These are phyloP conservation scores for Pichia californica DNA, from an alignment of 805 yeast genomes.

Conservation along the genomic window DNA sequence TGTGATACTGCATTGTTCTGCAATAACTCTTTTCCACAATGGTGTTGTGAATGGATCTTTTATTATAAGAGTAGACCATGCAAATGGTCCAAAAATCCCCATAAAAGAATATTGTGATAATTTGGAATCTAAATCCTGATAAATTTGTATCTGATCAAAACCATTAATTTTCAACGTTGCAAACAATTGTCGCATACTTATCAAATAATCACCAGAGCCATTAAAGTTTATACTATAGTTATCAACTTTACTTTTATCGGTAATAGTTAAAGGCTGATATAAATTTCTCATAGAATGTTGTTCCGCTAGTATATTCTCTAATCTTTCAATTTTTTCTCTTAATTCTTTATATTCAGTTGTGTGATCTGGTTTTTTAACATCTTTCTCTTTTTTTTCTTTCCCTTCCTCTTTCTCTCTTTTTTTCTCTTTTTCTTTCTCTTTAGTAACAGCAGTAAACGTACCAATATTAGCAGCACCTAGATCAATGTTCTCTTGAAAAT, in stretches of 20 bases:
- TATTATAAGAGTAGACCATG: slow-evolving; percentile 40
- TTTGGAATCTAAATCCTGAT: slow-evolving; percentile 36
- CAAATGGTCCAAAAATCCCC: slow-evolving; percentile 44
- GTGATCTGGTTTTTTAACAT: too few relatives aligned
- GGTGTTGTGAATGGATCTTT: slow-evolving; percentile 37
- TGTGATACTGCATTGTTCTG: too few relatives aligned
- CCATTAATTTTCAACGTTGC: slow-evolving; percentile 17
- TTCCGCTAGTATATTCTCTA: not conserved
- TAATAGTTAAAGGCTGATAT: too few relatives aligned
- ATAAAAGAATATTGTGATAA: slow-evolving; percentile 33
- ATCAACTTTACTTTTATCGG: not conserved
- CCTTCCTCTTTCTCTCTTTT: not conserved
- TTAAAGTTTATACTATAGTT: too few relatives aligned
- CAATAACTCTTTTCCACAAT: slow-evolving; percentile 26
- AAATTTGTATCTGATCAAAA: slow-evolving; percentile 36
- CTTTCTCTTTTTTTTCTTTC: not conserved
- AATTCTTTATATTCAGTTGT: not conserved
- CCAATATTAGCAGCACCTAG: not conserved
- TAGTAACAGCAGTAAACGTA: not conserved
- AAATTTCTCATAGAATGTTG: too few relatives aligned
- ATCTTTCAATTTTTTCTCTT: not conserved
- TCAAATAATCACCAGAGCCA: not conserved
- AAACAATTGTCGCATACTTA: not conserved
- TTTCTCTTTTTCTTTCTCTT: not conserved
- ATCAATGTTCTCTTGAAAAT: slow-evolving; percentile 22